Conservation (phyloP, 2,329 filamentous ascomycete genomes). For the Fusarium sp. region DNA sequence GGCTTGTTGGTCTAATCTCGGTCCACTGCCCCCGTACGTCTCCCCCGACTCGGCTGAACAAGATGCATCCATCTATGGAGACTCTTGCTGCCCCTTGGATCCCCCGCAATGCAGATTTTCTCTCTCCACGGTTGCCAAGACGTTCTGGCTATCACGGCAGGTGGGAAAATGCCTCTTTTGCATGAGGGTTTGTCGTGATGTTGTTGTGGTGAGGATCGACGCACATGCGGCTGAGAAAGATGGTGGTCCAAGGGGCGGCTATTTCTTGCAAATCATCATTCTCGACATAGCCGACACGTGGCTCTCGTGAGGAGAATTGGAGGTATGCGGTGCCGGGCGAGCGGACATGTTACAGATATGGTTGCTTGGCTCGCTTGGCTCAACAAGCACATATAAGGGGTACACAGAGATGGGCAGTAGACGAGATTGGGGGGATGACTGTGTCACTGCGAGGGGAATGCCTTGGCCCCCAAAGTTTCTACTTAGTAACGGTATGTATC, state of each 20-base stretch:
- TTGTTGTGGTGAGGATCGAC: background rate
- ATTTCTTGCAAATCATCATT: background rate
- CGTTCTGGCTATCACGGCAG: constrained; percentile 3
- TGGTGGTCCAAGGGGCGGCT: constrained; percentile 9
- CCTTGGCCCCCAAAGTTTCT: constrained; percentile 4
- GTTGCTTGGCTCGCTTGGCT: constrained; percentile 18
- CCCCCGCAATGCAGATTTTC: constrained; percentile 7
- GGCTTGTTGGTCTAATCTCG: constrained; percentile 1
- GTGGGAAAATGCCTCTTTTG: background rate
- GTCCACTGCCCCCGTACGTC: background rate
- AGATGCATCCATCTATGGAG: constrained; percentile 13
- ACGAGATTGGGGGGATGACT: background rate
- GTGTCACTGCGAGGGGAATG: background rate
- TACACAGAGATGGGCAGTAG: background rate
- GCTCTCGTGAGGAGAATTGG: constrained; percentile 1
- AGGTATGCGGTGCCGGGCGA: constrained; percentile 13
- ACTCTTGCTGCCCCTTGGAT: constrained; percentile 8
- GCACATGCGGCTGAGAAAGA: background rate
- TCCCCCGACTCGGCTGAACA: background rate
- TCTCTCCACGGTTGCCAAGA: constrained; percentile 25
- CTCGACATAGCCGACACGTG: constrained; percentile 8
- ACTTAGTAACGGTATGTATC: background rate
- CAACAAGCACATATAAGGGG: background rate
- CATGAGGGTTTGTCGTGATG: background rate
- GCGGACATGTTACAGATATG: constrained; percentile 9